phyloP scores from a whole-genome alignment of 1,139 yeast genomes.

The Pneumocystis canis region DNA sequence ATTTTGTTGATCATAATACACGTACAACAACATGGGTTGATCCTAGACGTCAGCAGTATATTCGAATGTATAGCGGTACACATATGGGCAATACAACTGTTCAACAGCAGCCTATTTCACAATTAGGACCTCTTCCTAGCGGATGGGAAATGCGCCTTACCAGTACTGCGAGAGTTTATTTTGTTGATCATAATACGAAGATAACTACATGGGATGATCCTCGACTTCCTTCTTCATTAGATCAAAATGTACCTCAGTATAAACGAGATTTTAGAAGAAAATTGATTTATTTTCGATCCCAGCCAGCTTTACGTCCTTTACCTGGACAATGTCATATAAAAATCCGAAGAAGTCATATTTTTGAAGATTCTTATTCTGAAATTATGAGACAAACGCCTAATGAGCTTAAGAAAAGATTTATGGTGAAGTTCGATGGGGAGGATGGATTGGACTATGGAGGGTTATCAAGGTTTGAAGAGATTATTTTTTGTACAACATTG shows the following conservation, averaged over 20 bases:
- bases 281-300: constrained; percentile 92
- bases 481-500: neutral
- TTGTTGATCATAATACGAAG: constrained; percentile 96
- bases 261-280: constrained; percentile 97
- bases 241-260: constrained; percentile 96
- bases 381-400: constrained; percentile 98
- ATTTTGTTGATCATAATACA: constrained; percentile 95
- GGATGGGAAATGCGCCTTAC: constrained; percentile 99
- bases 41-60: constrained; percentile 96
- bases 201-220: constrained; percentile 99
- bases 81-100: constrained; percentile 47
- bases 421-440: constrained; percentile 98
- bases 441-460: constrained; percentile 99
- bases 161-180: constrained; percentile 93
- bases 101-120: constrained; percentile 97
- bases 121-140: constrained; percentile 90
- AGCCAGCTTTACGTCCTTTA: constrained; percentile 88
- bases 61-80: constrained; percentile 65
- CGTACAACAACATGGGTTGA: constrained; percentile 99
- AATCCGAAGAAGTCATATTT: constrained; percentile 89
- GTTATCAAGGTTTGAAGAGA: constrained; percentile 37
- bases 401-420: constrained; percentile 87
- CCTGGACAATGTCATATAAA: constrained; percentile 98
- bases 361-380: constrained; percentile 95
- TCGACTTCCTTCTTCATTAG: constrained; percentile 87